A percentile compares a stretch with the other conserved stretches of the same genome.
Evolutionary conservation across 306 rosid species (phyloP).

Genomic region (Notholithocarpus densiflorus): DNA sequence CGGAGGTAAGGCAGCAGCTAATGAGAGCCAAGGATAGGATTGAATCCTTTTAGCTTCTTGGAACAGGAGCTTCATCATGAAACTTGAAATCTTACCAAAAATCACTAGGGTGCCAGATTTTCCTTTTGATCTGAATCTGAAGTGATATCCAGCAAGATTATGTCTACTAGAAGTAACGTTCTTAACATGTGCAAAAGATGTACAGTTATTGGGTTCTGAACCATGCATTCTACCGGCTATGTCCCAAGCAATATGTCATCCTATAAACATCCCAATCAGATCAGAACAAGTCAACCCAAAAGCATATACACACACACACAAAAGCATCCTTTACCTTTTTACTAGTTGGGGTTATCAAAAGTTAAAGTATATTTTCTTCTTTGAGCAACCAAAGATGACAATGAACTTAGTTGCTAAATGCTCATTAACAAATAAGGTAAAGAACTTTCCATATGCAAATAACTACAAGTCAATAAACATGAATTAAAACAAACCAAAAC

Average conservation of each 20-base stretch:
- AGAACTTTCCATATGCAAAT: too few relatives aligned
- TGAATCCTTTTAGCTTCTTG: constrained; percentile 56
- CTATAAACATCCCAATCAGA: too few relatives aligned
- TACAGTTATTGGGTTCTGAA: constrained; percentile 30
- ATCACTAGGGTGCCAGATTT: constrained; percentile 21
- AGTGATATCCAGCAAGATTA: constrained; percentile 39
- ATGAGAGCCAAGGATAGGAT: constrained; percentile 48
- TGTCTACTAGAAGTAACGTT: constrained; percentile 36
- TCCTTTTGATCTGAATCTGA: constrained; percentile 40
- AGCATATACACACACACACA: too few relatives aligned
- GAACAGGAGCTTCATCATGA: constrained; percentile 37
- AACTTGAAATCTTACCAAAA: constrained; percentile 58
- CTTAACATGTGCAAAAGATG: constrained; percentile 37
- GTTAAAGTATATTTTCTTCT: too few relatives aligned
- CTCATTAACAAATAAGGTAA: too few relatives aligned
- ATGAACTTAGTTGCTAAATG: too few relatives aligned
- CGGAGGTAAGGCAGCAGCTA: constrained; percentile 79
- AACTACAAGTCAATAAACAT: too few relatives aligned
- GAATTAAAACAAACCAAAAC: too few relatives aligned
- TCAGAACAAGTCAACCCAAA: too few relatives aligned
- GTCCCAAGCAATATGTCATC: constrained; percentile 36
- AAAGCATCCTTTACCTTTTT: too few relatives aligned
- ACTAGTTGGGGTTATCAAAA: too few relatives aligned
- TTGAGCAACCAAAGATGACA: too few relatives aligned
- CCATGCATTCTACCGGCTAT: constrained; percentile 38